Percentiles rank a stretch among this genome's conserved stretches.
Conservation (phyloP, 176 grass and related monocot species). For the Tillandsia leiboldiana region DNA sequence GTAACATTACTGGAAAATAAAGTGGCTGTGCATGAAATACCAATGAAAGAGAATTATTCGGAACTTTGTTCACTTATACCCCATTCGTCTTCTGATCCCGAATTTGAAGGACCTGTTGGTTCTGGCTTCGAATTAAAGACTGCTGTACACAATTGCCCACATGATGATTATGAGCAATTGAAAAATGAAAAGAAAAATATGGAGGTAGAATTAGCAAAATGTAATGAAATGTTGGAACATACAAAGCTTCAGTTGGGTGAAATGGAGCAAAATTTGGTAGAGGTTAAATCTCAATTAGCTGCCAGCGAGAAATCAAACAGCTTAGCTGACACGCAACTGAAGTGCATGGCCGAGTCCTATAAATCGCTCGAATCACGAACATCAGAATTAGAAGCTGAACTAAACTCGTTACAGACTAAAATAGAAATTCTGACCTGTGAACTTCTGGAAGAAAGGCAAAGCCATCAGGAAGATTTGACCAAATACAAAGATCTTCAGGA, state of each 20-base stretch:
- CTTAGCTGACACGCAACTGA: slow-evolving; percentile 89
- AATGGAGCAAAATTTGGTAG: slow-evolving; percentile 52
- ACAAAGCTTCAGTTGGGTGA: slow-evolving; percentile 50
- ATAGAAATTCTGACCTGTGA: slow-evolving; percentile 51
- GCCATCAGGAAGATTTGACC: slow-evolving; percentile 56
- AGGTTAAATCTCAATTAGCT: slow-evolving; percentile 59
- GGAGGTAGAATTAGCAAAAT: slow-evolving; percentile 52
- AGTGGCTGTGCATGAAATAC: slow-evolving; percentile 35
- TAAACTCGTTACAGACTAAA: slow-evolving; percentile 37
- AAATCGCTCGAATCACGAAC: slow-evolving; percentile 71
- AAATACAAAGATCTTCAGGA: slow-evolving; percentile 80
- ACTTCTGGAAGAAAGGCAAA: slow-evolving; percentile 60
- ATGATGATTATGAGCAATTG: slow-evolving; percentile 56
- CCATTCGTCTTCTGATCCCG: slow-evolving; percentile 44
- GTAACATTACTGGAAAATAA: slow-evolving; percentile 97
- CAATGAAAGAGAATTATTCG: slow-evolving; percentile 30
- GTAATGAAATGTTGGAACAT: slow-evolving; percentile 56
- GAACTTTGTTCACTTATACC: slow-evolving; percentile 25
- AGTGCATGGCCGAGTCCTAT: slow-evolving; percentile 94
- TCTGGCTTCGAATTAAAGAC: slow-evolving; percentile 34
- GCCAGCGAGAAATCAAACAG: slow-evolving; percentile 90
- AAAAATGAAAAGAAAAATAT: slow-evolving; percentile 59
- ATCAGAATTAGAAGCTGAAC: slow-evolving; percentile 69
- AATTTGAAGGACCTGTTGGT: slow-evolving; percentile 47
- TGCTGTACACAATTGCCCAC: slow-evolving; percentile 27